Base-by-base conservation (phyloP, 148 eudicot species). In the Dianthus caryophyllus region DNA sequence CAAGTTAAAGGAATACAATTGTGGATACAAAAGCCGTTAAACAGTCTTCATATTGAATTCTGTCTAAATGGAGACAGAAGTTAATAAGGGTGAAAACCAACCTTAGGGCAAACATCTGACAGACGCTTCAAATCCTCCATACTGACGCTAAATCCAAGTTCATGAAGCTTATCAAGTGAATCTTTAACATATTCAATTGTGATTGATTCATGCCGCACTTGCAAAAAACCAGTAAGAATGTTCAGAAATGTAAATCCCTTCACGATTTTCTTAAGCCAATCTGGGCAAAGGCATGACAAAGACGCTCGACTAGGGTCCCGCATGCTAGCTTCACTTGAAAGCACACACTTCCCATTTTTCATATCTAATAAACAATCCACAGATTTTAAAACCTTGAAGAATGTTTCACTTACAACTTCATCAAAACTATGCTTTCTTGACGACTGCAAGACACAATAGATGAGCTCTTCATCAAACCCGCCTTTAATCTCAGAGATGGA, bases 71-170 rank as follows among this genome's bases (percentile, higher is more conserved):
- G 57, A 48, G 39, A 47, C 31, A 57, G 39, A 25, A 24, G 68
- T 25, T 60, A 30, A 60, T 11, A 24, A 59, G 49, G 7, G 27
- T 50, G 2, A 66, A 16, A 64, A 65, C 64, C 47, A 68, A 88
- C 96, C 97, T 85, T 74, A 24, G 98, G 98, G 77, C 84, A 89
- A 73, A 89, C 77, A 64, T 80, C 59, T 46, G 94, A 76, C 58
- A 92, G 87, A 56, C 73, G 79, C 79, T 79, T 86, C 64, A 92
- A 64, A 59, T 85, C 94, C 27, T 80, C 78, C 67, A 82, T 71
- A 71, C 78, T 78, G 63, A 67, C 68, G 66, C 77, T 59, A 73
- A 82, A 64, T 29, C 94, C 89, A 73, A 74, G 77, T 73, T 75
- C 77, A 46, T 65, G 27, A 38, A 92, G 88, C 65, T 83, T 82